Base-by-base conservation (phyloP, 345 rosid genomes). In the Punica granatum region DNA sequence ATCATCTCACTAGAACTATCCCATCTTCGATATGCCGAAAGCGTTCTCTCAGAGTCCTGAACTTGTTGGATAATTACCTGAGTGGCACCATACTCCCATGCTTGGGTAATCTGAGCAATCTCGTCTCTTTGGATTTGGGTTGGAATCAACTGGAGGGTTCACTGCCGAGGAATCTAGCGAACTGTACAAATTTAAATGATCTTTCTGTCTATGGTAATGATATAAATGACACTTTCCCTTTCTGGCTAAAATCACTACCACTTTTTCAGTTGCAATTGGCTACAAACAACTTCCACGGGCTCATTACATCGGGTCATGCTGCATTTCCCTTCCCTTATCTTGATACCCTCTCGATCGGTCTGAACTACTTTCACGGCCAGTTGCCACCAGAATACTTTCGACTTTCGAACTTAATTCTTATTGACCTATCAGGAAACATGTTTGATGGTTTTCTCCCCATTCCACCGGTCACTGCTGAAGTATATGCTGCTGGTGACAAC, bases 21-120 rank as follows among this genome's bases (percentile, higher is more conserved):
- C 67, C 76, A 0, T 34, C 36, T 30, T 28, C 9, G 15, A n/a
- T 75, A 11, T 75, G 77, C 66, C 54, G 56, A 58, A 0, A 19
- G 12, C 70, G 63, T 18, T 39, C 46, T 1, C 59, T 75, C 23
- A 0, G 8, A 1, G 0, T 3, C 31, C 65, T 64, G 12, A 3
- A 14, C 6, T 49, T 72, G 7, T 65, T 67, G 12, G 16, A 67
- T 16, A 84, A 77, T 60, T 68, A 67, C 30, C 74, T 81, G 10
- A 59, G 11, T 8, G 79, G 80, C 2, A 71, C 2, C 33, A 77
- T 68, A 32, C 77, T 66, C 42, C 6, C 56, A 9, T 74, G 64
- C 66, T 59, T 68, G 41, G 62, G 66, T 31, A 62, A 70, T 61
- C 73, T 72, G 15, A 71, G 72, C 54, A 31, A 23, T 0, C 59